Evolutionary conservation across 1,139 yeast species (phyloP), one percentile per base, ranked within the genome.

Genomic region (Komagataea norvegica): DNA sequence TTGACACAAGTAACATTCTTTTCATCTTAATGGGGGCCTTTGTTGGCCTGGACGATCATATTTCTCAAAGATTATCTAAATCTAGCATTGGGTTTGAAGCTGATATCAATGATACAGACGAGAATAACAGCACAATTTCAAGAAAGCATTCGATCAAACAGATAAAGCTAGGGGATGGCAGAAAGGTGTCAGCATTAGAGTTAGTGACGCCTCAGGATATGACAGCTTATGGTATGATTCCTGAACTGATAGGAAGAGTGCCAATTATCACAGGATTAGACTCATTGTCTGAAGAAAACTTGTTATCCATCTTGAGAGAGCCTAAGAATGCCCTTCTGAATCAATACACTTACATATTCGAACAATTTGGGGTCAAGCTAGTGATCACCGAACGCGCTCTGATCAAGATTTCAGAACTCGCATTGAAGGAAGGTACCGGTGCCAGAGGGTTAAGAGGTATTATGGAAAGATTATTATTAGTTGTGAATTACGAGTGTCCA

Each of bases 11-110:
- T 4, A 70, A 73, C 44, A 69, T 74, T 10, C 45, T 74, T 22
- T 74, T 74, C 48, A 65, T 74, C 37, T 56, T 71, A 11, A 70
- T 72, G 71, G 79, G 79, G 21, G 79, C 79, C 0, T 74, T 74
- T 58, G 72, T 71, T 8, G 78, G 78, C 2, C 52, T 74, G 25
- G 77, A 72, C 44, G 59, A 61, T 34, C 66, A 70, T 37, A 57
- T 72, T 19, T 60, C 61, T 2, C 58, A 57, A 25, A 57, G 77
- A 42, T 49, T 66, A 9, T 47, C 47, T 17, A 41, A 40, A 10
- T 42, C 49, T 3, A 44, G 49, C 2, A 48, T 52, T 31, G 47
- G 56, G 17, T 49, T 50, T 29, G 51, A 44, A 14, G 48, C 53
- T 10, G 46, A 43, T 25, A 42, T 41, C 3, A 39, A 45, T 10